Conservation (phyloP, 2,329 filamentous ascomycete genomes). For the Shiraia sp. region DNA sequence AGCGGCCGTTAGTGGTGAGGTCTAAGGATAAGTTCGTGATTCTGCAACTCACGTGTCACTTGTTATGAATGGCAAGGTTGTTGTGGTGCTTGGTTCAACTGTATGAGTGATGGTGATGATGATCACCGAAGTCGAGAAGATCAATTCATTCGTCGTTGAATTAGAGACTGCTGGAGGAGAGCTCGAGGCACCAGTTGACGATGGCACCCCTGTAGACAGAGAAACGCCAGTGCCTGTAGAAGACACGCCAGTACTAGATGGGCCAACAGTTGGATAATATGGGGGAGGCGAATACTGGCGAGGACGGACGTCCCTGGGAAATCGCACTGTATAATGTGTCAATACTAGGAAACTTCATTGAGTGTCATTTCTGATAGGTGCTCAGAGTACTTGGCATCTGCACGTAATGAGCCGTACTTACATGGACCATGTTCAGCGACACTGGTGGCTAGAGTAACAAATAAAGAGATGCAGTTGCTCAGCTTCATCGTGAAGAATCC, state of each 20-base stretch:
- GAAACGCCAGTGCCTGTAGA: constrained; percentile 4
- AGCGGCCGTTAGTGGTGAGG: constrained; percentile 5
- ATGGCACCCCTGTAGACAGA: constrained; percentile 8
- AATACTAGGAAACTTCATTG: too few relatives aligned
- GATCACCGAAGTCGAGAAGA: constrained; percentile 6
- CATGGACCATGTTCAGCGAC: constrained; percentile 17
- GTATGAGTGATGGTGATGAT: constrained; percentile 7
- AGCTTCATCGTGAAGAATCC: constrained; percentile 24
- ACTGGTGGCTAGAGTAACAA: constrained; percentile 9
- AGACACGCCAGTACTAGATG: constrained; percentile 3
- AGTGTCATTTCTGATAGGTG: too few relatives aligned
- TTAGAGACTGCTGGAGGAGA: constrained; percentile 5
- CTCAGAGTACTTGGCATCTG: background rate
- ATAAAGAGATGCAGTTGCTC: constrained; percentile 14
- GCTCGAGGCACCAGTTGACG: constrained; percentile 9
- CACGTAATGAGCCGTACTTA: constrained; percentile 10
- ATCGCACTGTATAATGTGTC: constrained; percentile 10
- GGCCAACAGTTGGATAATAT: constrained; percentile 12
- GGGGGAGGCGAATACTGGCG: constrained; percentile 25
- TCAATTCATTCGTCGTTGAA: constrained; percentile 2
- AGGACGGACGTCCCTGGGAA: constrained; percentile 19
- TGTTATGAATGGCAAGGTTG: constrained; percentile 1
- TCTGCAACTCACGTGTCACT: constrained; percentile 13
- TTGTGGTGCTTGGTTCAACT: background rate
- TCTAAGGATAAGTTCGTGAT: background rate